Evolutionary conservation across 2,329 filamentous ascomycete species (phyloP).

Genomic region (Aspergillus spinulosporus): DNA sequence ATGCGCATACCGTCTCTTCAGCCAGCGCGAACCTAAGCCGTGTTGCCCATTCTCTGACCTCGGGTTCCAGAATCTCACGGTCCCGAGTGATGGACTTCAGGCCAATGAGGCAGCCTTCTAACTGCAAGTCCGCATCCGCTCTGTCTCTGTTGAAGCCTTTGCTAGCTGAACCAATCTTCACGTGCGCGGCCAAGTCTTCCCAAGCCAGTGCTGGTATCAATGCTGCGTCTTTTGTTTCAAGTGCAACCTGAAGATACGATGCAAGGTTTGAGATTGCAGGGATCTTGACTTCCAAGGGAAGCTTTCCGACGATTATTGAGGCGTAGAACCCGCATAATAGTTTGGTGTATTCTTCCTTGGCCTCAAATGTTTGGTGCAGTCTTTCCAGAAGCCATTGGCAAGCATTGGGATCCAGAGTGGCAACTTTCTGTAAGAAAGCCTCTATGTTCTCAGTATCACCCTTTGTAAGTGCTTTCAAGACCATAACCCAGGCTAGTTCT

Average conservation of each 20-base stretch:
- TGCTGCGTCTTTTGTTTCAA: constrained; percentile 23
- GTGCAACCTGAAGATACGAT: constrained; percentile 30
- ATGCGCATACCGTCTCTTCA: constrained; percentile 43
- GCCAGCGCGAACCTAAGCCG: constrained; percentile 40
- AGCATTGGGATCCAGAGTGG: constrained; percentile 35
- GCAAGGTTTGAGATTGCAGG: constrained; percentile 37
- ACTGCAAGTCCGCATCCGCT: constrained; percentile 37
- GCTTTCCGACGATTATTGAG: constrained; percentile 29
- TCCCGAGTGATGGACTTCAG: constrained; percentile 22
- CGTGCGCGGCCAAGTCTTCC: constrained; percentile 27
- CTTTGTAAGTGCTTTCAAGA: constrained; percentile 28
- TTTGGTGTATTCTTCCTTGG: constrained; percentile 24
- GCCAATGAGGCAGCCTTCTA: constrained; percentile 41
- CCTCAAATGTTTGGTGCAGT: constrained; percentile 28
- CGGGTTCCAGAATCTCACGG: constrained; percentile 22
- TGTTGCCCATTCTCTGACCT: constrained; percentile 34
- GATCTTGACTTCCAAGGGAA: constrained; percentile 30
- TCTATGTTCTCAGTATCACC: constrained; percentile 21
- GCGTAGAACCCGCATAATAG: constrained; percentile 33
- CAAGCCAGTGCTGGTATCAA: constrained; percentile 30
- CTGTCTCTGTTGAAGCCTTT: constrained; percentile 39
- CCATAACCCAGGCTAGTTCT: constrained; percentile 34
- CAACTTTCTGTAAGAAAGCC: constrained; percentile 28
- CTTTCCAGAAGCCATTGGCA: constrained; percentile 38
- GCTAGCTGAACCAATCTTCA: constrained; percentile 26